Conservation (phyloP, 108 stramenopile genomes). For the Nannochloropsis salina region DNA sequence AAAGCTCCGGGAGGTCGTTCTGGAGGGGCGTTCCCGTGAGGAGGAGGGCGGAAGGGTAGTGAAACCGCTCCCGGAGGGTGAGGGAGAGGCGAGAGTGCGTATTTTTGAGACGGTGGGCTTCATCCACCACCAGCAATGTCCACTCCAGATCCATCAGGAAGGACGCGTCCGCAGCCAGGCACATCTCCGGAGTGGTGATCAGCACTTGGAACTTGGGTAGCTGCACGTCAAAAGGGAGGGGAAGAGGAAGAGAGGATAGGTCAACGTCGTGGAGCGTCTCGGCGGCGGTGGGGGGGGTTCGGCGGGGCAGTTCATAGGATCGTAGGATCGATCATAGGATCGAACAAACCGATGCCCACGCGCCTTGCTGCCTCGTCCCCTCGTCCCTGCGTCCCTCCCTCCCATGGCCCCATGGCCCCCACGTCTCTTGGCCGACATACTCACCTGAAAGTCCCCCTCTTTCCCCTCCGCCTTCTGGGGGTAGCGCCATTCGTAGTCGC, state of each 20-base stretch:
- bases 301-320: too few species aligned
- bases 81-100: conserved; percentile 71
- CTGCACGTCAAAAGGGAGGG: not conserved
- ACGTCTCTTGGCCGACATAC: too few species aligned
- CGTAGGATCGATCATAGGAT: too few species aligned
- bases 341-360: too few species aligned
- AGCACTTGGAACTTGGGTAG: not conserved
- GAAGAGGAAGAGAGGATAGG: not conserved
- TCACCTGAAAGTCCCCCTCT: not conserved
- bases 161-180: conserved; percentile 17
- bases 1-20: conserved; percentile 72
- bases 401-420: too few species aligned
- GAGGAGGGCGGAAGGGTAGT: conserved; percentile 70
- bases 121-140: conserved; percentile 68
- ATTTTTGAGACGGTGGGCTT: conserved; percentile 95
- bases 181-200: not conserved
- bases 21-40: conserved; percentile 95
- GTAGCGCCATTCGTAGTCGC: conserved; percentile 90
- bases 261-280: too few species aligned
- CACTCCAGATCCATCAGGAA: conserved; percentile 28
- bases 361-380: too few species aligned
- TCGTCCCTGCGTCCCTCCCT: too few species aligned
- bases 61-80: conserved; percentile 67
- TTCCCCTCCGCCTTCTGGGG: conserved; percentile 46
- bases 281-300: too few species aligned